Base-by-base conservation (phyloP, 2,329 filamentous ascomycete species). In the Simplicillium aogashimaense region DNA sequence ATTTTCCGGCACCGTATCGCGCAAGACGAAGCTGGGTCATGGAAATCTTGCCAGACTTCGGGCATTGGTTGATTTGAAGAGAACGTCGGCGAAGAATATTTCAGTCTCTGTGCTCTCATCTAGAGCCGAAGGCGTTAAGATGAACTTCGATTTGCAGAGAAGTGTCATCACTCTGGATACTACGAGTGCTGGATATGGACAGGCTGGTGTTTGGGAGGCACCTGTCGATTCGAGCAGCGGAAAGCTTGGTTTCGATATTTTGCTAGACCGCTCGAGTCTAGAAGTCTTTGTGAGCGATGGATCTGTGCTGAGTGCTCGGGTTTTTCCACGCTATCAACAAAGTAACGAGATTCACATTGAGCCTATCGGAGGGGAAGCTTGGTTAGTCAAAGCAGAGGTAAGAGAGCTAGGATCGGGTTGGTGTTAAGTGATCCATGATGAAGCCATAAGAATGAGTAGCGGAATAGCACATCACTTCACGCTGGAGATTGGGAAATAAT, bases 241-340 rank as follows among this genome's bases (percentile, higher is more conserved):
- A 14, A 46, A 48, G 38, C 44, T 58, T 15, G 43, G n/a, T 11
- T 36, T 58, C 33, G 52, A 56, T 35, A 50, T 57, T 16, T 51
- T 57, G 18, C 43, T 58, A 20, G 55, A 57, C 43, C 49, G 47
- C 5, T 51, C 50, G 3, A 48, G 45, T 15, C 34, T 57, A 35
- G 54, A 58, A 44, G 44, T 56, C 14, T 58, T 57, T 44, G 47
- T 39, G 29, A 47, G 47, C 2, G 53, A 57, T 45, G 55, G 54
- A 8, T 53, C 48, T 2, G 48, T 50, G 13, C 48, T 58, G 44
- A 52, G 52, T 16, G 52, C 50, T 8, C 48, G 36, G 15, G 39
- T 57, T 10, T 53, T 43, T 25, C 53, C 54, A 8, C 42, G 46
- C 18, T 57, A 53, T 38, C 44, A 52, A 37, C 47, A 57, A 39